Evolutionary conservation across 768 basidiomycete species (phyloP).

Genomic region (Gymnopilus junonius): DNA sequence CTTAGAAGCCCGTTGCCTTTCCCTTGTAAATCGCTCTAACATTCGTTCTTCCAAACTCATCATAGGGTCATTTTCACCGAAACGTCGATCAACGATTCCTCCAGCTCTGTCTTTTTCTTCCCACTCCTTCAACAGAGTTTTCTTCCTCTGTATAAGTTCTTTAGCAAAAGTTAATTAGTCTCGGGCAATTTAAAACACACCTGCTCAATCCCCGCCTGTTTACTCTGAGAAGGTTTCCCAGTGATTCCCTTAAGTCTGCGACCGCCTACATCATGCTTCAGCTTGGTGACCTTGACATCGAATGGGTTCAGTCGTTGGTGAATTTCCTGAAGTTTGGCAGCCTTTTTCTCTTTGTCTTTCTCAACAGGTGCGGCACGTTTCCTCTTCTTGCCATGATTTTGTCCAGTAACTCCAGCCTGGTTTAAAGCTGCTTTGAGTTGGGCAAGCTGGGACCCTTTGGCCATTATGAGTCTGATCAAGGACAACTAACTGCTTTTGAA

Average conservation of each 20-base stretch:
- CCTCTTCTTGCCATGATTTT: slow-evolving; percentile 64
- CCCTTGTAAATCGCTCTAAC: slow-evolving; percentile 93
- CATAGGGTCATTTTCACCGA: slow-evolving; percentile 92
- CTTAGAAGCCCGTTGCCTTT: slow-evolving; percentile 81
- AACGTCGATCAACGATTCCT: slow-evolving; percentile 90
- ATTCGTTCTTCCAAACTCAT: slow-evolving; percentile 97
- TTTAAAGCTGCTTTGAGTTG: slow-evolving; percentile 89
- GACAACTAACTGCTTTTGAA: slow-evolving; percentile 4
- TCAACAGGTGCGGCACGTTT: slow-evolving; percentile 65
- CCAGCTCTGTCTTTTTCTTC: slow-evolving; percentile 82
- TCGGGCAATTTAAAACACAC: slow-evolving; percentile 43
- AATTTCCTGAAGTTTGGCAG: slow-evolving; percentile 82
- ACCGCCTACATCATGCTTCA: slow-evolving; percentile 93
- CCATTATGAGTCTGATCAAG: slow-evolving; percentile 45
- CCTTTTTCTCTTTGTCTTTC: slow-evolving; percentile 82
- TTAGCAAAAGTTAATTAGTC: background rate
- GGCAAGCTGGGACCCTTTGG: slow-evolving; percentile 85
- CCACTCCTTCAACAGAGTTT: slow-evolving; percentile 87
- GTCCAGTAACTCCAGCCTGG: slow-evolving; percentile 76
- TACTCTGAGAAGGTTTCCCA: slow-evolving; percentile 86
- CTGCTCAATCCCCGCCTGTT: slow-evolving; percentile 89
- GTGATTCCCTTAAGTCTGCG: slow-evolving; percentile 80
- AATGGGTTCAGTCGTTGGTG: slow-evolving; percentile 90
- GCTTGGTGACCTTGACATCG: slow-evolving; percentile 89
- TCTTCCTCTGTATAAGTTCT: slow-evolving; percentile 65